A percentile compares a stretch with the other conserved stretches of the same genome.
Evolutionary conservation across 164 flowering plant genomes (phyloP).

Genomic region (Aristolochia fimbriata): DNA sequence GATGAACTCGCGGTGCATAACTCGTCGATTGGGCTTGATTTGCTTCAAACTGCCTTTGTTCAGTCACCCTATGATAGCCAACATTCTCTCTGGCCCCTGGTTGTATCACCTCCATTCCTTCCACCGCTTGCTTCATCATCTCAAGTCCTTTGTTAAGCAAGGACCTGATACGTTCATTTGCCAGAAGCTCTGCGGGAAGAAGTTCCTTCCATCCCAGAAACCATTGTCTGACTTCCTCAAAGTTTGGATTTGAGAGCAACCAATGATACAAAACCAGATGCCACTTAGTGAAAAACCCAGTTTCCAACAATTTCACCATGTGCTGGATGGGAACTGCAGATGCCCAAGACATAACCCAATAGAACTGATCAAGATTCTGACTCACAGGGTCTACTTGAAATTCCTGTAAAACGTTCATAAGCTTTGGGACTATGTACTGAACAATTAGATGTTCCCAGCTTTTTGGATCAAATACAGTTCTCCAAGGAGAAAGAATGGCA

Average conservation of each 20-base stretch:
- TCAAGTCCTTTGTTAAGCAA: constrained; percentile 60
- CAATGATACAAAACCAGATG: constrained; percentile 83
- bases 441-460: constrained; percentile 88
- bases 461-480: constrained; percentile 68
- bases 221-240: constrained; percentile 74
- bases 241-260: constrained; percentile 68
- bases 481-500: constrained; percentile 84
- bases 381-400: constrained; percentile 71
- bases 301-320: constrained; percentile 78
- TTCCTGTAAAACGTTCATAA: constrained; percentile 51
- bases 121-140: constrained; percentile 83
- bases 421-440: constrained; percentile 65
- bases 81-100: constrained; percentile 78
- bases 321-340: constrained; percentile 65
- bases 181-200: constrained; percentile 59
- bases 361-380: constrained; percentile 69
- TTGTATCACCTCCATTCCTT: constrained; percentile 58
- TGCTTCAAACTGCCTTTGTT: constrained; percentile 74
- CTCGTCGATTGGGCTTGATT: constrained; percentile 57
- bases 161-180: constrained; percentile 61
- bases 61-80: constrained; percentile 61
- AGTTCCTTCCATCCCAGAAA: constrained; percentile 77
- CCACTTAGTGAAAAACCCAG: constrained; percentile 77
- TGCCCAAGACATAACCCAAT: constrained; percentile 83
- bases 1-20: constrained; percentile 27